Evolutionary conservation across 495 filamentous ascomycete genomes (phyloP).

Genomic region (Annulohypoxylon stygium): DNA sequence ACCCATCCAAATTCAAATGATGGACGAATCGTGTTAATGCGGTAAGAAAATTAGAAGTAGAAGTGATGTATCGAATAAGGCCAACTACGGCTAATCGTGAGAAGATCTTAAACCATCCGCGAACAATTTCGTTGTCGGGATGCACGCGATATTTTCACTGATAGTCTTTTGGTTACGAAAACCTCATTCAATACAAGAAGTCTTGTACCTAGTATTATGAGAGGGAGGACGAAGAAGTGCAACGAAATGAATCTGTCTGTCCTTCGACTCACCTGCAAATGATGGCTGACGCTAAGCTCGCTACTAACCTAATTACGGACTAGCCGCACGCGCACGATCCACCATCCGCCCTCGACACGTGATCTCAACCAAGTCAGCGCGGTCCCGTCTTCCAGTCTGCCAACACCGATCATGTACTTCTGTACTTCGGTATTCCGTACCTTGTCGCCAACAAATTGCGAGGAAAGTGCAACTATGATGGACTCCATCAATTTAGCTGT

Average conservation of each 20-base stretch:
- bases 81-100: constrained; percentile 25
- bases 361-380: constrained; percentile 16
- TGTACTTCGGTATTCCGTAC: neutral
- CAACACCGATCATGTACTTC: neutral
- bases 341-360: constrained; percentile 22
- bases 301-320: constrained; percentile 1
- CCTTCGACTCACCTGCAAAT: constrained; percentile 31
- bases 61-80: constrained; percentile 13
- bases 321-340: constrained; percentile 17
- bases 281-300: constrained; percentile 27
- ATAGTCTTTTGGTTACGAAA: constrained; percentile 7
- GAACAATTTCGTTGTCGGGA: constrained; percentile 23
- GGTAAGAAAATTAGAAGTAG: constrained; percentile 25
- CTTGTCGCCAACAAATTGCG: neutral
- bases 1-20: neutral
- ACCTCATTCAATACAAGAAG: constrained; percentile 16
- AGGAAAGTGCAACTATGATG: neutral
- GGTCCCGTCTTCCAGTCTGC: neutral
- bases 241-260: constrained; percentile 28
- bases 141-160: constrained; percentile 24
- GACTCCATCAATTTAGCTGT: neutral
- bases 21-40: constrained; percentile 12
- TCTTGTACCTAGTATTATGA: constrained; percentile 21
- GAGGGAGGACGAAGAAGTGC: constrained; percentile 17
- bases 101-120: constrained; percentile 3